Percentiles rank a stretch among this genome's conserved stretches.
These are phyloP conservation scores for Cyphellophora attinorum DNA, from an alignment of 2,329 filamentous ascomycete species.

Conservation along the genomic window DNA sequence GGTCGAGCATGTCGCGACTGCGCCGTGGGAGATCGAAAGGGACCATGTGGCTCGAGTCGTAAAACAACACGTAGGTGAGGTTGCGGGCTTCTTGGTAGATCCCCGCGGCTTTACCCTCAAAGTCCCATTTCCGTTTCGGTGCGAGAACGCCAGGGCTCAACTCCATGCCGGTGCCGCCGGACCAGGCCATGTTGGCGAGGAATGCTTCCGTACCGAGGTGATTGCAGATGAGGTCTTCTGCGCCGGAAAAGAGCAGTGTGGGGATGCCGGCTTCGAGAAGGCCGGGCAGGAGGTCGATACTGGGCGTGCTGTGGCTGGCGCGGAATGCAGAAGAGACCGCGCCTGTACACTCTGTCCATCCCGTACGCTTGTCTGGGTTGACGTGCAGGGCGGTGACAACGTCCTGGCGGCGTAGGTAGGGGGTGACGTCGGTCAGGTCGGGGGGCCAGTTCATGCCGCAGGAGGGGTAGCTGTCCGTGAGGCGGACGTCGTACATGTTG, in stretches of 20 bases:
- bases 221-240: constrained; percentile 94
- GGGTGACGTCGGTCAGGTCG: constrained; percentile 66
- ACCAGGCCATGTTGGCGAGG: constrained; percentile 86
- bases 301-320: constrained; percentile 60
- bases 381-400: constrained; percentile 75
- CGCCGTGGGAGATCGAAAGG: constrained; percentile 85
- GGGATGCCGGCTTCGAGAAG: constrained; percentile 64
- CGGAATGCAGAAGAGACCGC: constrained; percentile 65
- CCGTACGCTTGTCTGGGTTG: constrained; percentile 68
- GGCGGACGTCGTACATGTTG: constrained; percentile 96
- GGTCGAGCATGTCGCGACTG: constrained; percentile 90
- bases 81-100: constrained; percentile 94
- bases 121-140: constrained; percentile 86
- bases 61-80: constrained; percentile 88
- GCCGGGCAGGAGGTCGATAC: constrained; percentile 65
- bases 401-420: constrained; percentile 75
- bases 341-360: constrained; percentile 86
- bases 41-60: constrained; percentile 97
- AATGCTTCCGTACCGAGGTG: constrained; percentile 86
- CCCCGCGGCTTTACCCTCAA: constrained; percentile 77
- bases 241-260: constrained; percentile 82
- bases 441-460: constrained; percentile 99
- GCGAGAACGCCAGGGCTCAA: constrained; percentile 78
- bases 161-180: constrained; percentile 85
- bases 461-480: constrained; percentile 67